Percentiles rank a stretch among this genome's conserved stretches.
Evolutionary conservation across 345 rosid species (phyloP).

Genomic region (Eucalyptus cloeziana): DNA sequence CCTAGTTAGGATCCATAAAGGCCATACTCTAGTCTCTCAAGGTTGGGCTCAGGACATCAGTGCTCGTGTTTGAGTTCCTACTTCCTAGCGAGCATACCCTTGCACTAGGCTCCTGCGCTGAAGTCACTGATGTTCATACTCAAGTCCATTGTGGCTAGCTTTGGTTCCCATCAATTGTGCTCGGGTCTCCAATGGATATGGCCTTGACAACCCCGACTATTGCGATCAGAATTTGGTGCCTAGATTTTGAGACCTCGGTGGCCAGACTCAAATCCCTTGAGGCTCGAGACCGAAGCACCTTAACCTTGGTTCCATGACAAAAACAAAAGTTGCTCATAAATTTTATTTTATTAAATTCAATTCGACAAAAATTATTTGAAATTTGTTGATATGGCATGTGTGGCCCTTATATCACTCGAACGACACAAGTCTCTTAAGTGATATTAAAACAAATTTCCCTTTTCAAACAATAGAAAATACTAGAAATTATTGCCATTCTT

Average conservation of each 20-base stretch:
- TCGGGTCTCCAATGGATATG: rapidly evolving
- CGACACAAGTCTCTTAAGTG: too few species aligned
- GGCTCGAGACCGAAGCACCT: not conserved
- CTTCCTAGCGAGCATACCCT: rapidly evolving
- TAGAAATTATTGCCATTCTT: not conserved
- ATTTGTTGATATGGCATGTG: not conserved
- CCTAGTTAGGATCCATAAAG: too few species aligned
- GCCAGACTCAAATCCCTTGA: rapidly evolving
- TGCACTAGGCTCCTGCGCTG: rapidly evolving
- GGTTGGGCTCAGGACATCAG: rapidly evolving
- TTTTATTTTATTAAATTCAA: too few species aligned
- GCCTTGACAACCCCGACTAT: rapidly evolving
- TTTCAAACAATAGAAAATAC: not conserved
- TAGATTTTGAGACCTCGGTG: rapidly evolving
- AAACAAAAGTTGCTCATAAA: too few species aligned
- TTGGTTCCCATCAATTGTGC: rapidly evolving
- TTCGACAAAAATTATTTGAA: too few species aligned
- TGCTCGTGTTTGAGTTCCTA: not conserved
- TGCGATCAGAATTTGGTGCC: rapidly evolving
- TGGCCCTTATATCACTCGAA: not conserved
- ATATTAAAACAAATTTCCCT: too few species aligned
- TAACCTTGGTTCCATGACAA: rapidly evolving
- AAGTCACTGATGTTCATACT: rapidly evolving
- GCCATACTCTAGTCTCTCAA: rapidly evolving
- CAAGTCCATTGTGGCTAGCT: not conserved